Base-by-base conservation (phyloP, 2,329 filamentous ascomycete genomes). In the Taxawa tesnikishii region DNA sequence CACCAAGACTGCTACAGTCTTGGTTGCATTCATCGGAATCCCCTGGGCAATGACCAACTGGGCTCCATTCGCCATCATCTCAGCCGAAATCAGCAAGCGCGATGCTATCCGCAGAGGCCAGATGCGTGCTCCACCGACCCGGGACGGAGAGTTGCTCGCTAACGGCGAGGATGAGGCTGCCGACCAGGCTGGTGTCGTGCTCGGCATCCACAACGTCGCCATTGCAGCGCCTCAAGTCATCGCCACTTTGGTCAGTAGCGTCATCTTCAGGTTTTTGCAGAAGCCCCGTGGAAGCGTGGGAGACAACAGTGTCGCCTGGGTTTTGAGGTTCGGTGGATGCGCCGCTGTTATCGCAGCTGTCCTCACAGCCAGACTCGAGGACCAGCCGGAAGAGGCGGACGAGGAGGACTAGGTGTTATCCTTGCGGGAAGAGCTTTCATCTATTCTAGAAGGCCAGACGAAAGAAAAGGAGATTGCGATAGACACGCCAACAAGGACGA, bases 31-130 rank as follows among this genome's bases (percentile, higher is more conserved):
- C 15, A 76, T 93, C 29, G 88, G 88, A 19, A 75, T 96, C 37
- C 85, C 83, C 1, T 96, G 88, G 88, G 85, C 87, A 14, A 63
- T 94, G 47, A 85, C 85, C 2, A 73, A 92, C 15, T 96, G 88
- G 88, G 88, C 87, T 1, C 88, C 88, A 0, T 96, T 88, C 62
- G 87, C 88, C 24, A 81, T 96, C 45, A 94, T 96, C 51, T 85
- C 83, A 28, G 83, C 83, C 4, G 88, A 96, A 55, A 87, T 96
- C 40, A 82, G 80, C 38, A 81, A 78, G 38, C 77, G 84, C 5
- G 83, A 94, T 50, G 75, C 79, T 15, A 69, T 76, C 29, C 64
- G 68, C 31, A 67, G 73, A 14, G 60, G 65, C 9, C 54, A 61
- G 15, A 58, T 63, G 14, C 46, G 49, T 5, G 56, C 54, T 4